Evolutionary conservation across 352 stramenopile genomes (phyloP).

Genomic region (Phytopythium ostracodes): DNA sequence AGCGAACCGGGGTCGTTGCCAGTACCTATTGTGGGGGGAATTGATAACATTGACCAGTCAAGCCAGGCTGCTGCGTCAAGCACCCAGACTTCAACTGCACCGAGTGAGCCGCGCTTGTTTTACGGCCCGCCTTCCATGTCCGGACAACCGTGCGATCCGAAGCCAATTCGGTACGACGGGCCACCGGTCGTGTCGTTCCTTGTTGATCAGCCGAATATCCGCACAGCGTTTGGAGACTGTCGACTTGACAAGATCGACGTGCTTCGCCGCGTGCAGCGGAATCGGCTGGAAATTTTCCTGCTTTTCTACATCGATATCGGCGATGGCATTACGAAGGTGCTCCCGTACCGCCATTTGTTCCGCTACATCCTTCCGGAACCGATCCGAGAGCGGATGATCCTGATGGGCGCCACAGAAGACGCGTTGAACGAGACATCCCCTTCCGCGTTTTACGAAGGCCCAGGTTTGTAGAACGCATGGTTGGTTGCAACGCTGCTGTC

Average conservation of each 20-base stretch:
- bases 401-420: conserved; percentile 68
- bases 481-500: background rate
- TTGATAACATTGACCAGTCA: no score
- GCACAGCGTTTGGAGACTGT: conserved; percentile 75
- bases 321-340: conserved; percentile 41
- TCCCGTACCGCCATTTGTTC: conserved; percentile 73
- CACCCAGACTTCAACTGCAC: background rate
- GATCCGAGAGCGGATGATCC: conserved; percentile 55
- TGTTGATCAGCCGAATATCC: conserved; percentile 53
- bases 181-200: conserved; percentile 64
- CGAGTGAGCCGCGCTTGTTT: conserved; percentile 17
- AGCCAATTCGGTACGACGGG: conserved; percentile 66
- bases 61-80: conserved; percentile 5
- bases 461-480: conserved; percentile 18
- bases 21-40: conserved; percentile 8
- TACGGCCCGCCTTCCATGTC: conserved; percentile 11
- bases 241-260: conserved; percentile 83
- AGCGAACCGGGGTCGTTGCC: conserved; percentile 21
- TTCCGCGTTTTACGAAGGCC: conserved; percentile 58
- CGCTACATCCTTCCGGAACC: conserved; percentile 63
- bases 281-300: conserved; percentile 64
- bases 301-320: conserved; percentile 73
- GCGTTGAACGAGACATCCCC: conserved; percentile 61
- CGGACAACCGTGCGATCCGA: conserved; percentile 23
- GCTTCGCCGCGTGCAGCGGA: conserved; percentile 45